A percentile compares a stretch with the other conserved stretches of the same genome.
Conservation (phyloP, 2,329 filamentous ascomycete genomes). For the Aureobasidium lini region DNA sequence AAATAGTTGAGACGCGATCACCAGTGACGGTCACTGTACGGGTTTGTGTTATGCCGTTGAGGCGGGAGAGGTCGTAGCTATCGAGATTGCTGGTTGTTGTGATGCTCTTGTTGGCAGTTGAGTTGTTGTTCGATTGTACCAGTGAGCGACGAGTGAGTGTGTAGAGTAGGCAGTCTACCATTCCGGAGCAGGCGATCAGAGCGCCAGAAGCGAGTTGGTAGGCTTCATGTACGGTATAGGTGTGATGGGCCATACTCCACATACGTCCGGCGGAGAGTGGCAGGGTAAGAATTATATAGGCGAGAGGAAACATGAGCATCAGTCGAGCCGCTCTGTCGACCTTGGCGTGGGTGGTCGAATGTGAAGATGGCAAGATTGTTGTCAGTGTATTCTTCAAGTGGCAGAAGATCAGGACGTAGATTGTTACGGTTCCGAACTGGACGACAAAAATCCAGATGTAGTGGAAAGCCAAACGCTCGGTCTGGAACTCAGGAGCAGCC, state of each 20-base stretch:
- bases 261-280: constrained; percentile 60
- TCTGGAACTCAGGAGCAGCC: constrained; percentile 49
- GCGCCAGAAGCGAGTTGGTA: constrained; percentile 46
- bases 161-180: constrained; percentile 53
- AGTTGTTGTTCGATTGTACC: constrained; percentile 28
- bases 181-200: constrained; percentile 51
- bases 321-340: constrained; percentile 44
- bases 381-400: constrained; percentile 20
- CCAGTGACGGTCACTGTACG: constrained; percentile 21
- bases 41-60: constrained; percentile 23
- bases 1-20: not conserved
- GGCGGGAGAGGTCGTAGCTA: constrained; percentile 6
- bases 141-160: constrained; percentile 50
- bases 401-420: constrained; percentile 36
- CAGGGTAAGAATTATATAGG: constrained; percentile 62
- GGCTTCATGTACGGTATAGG: constrained; percentile 25
- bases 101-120: not conserved
- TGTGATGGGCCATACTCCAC: constrained; percentile 50
- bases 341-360: constrained; percentile 15
- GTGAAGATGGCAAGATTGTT: constrained; percentile 11
- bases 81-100: not conserved
- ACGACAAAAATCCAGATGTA: constrained; percentile 58
- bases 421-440: constrained; percentile 44
- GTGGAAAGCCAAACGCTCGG: constrained; percentile 52
- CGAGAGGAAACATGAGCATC: constrained; percentile 59